A percentile compares a stretch with the other conserved stretches of the same genome.
Conservation (phyloP, 1,139 yeast genomes). For the Pichia norvegensis region DNA sequence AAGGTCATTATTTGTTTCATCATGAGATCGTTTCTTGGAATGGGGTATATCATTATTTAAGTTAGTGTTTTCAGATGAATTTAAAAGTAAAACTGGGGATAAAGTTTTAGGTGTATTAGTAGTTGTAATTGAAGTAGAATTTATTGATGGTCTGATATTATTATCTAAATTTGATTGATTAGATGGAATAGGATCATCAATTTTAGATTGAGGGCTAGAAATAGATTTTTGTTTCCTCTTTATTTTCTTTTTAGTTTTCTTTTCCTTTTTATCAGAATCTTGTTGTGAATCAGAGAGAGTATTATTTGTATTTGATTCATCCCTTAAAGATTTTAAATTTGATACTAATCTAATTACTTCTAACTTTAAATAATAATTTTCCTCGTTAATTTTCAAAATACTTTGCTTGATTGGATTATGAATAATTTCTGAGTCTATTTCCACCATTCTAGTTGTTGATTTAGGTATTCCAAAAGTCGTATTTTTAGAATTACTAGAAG, state of each 20-base stretch:
- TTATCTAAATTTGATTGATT: not conserved
- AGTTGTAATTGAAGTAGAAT: not conserved
- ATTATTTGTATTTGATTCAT: slow-evolving; percentile 7
- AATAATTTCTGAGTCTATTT: slow-evolving; percentile 17
- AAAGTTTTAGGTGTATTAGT: not conserved
- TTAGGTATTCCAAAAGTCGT: not conserved
- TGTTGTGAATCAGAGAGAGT: not conserved
- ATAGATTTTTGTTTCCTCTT: slow-evolving; percentile 2
- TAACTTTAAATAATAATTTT: slow-evolving; percentile 29
- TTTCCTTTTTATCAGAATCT: not conserved
- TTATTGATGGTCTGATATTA: not conserved
- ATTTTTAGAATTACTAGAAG: not conserved
- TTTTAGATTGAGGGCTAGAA: not conserved
- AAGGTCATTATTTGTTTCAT: slow-evolving; percentile 13
- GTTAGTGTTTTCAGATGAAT: not conserved
- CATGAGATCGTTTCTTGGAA: slow-evolving; percentile 13
- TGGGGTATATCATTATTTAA: not conserved
- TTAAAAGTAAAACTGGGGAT: not conserved
- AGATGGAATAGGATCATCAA: not conserved
- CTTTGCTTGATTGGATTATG: slow-evolving; percentile 28
- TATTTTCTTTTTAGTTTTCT: not conserved
- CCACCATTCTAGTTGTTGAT: slow-evolving; percentile 9
- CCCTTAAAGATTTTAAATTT: slow-evolving; percentile 26
- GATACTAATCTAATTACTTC: slow-evolving; percentile 30
- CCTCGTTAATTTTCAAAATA: slow-evolving; percentile 30